Conservation (phyloP, 2,329 filamentous ascomycete species). For the Fusarium succisae region DNA sequence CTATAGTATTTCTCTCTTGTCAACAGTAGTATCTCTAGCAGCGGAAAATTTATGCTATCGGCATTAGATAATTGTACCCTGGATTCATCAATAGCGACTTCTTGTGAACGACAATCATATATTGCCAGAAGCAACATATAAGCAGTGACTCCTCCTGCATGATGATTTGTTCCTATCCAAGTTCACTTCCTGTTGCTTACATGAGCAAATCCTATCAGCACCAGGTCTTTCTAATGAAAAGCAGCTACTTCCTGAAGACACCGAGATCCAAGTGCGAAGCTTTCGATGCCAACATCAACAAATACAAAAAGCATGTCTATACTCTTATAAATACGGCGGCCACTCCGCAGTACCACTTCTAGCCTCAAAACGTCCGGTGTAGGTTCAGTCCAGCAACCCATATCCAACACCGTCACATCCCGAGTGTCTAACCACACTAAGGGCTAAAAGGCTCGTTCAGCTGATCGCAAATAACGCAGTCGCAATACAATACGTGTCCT, state of each 20-base stretch:
- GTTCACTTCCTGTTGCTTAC: fast-evolving
- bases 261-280: neutral
- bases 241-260: neutral
- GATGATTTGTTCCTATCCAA: no score
- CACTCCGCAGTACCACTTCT: neutral
- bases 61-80: no score
- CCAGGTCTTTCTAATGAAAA: neutral
- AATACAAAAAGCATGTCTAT: neutral
- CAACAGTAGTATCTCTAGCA: no score
- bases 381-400: neutral
- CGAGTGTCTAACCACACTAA: neutral
- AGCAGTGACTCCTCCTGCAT: no score
- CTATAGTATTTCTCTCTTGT: no score
- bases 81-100: no score
- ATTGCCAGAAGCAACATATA: no score
- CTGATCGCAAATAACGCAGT: neutral
- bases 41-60: no score
- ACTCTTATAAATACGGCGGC: neutral
- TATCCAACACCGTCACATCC: neutral
- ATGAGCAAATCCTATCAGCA: neutral
- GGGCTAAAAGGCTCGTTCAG: neutral
- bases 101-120: no score
- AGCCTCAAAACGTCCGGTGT: neutral
- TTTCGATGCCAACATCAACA: neutral
- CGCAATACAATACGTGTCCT: neutral